Conservation (phyloP, 108 stramenopile species). For the Pseudonitzschia pungens region DNA sequence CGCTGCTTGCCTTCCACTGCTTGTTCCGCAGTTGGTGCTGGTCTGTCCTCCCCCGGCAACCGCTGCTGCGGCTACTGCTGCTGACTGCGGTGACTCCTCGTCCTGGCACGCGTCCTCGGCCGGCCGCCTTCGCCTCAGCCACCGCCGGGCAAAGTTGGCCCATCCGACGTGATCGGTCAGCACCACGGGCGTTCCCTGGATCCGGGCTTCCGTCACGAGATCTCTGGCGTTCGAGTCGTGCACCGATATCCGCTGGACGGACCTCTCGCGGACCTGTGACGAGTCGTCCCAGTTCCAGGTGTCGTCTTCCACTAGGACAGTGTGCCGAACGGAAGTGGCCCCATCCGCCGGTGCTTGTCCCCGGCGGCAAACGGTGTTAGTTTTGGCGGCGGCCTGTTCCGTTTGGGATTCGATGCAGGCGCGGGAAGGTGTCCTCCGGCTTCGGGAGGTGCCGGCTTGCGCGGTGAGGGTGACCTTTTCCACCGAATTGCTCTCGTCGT, state of each 20-base stretch:
- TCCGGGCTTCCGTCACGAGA: slow-evolving; percentile 57
- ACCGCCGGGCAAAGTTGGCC: slow-evolving; percentile 72
- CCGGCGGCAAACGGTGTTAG: not conserved
- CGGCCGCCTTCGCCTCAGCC: slow-evolving; percentile 37
- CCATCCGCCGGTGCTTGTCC: slow-evolving; percentile 10
- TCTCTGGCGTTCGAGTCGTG: slow-evolving; percentile 40
- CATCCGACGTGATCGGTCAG: slow-evolving; percentile 72
- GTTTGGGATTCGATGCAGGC: not conserved
- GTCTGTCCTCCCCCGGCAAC: too few species aligned
- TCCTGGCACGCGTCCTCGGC: not conserved
- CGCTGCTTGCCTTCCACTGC: too few species aligned
- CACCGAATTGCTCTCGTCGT: not conserved
- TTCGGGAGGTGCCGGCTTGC: not conserved
- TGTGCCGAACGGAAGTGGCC: slow-evolving; percentile 34
- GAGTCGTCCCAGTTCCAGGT: slow-evolving; percentile 14
- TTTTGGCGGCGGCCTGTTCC: not conserved
- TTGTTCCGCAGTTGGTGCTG: too few species aligned
- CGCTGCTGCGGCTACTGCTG: too few species aligned
- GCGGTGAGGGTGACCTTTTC: not conserved
- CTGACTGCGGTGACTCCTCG: too few species aligned
- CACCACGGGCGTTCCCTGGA: slow-evolving; percentile 67
- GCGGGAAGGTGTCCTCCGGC: not conserved
- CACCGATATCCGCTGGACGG: slow-evolving; percentile 62
- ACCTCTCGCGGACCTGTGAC: slow-evolving; percentile 36
- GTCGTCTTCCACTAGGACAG: slow-evolving; percentile 20